Conservation (phyloP, 2,329 filamentous ascomycete species). For the Xylariaceae sp. region DNA sequence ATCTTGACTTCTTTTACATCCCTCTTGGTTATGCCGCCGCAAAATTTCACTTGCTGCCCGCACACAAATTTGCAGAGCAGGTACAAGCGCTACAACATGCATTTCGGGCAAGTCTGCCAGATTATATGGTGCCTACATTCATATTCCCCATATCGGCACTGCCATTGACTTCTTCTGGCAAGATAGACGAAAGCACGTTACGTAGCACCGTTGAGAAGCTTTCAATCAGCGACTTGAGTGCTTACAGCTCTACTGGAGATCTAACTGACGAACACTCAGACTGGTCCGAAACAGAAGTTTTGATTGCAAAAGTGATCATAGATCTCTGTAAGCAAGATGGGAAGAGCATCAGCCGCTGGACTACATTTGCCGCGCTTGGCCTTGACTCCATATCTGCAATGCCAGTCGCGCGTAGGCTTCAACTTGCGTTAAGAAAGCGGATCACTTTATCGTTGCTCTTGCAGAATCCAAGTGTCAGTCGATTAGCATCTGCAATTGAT, state of each 20-base stretch:
- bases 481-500: slow-evolving; percentile 45
- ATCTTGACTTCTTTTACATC: slow-evolving; percentile 68
- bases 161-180: slow-evolving; percentile 70
- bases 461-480: slow-evolving; percentile 61
- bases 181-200: slow-evolving; percentile 61
- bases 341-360: slow-evolving; percentile 54
- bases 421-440: slow-evolving; percentile 40
- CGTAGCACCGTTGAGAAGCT: slow-evolving; percentile 45
- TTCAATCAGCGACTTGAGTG: slow-evolving; percentile 41
- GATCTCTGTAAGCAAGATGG: slow-evolving; percentile 44
- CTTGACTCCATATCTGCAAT: slow-evolving; percentile 84
- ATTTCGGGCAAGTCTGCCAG: slow-evolving; percentile 56
- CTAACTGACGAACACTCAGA: slow-evolving; percentile 33
- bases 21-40: slow-evolving; percentile 31
- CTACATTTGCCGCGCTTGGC: slow-evolving; percentile 73
- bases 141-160: slow-evolving; percentile 66
- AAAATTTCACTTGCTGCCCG: slow-evolving; percentile 38
- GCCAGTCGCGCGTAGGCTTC: slow-evolving; percentile 56
- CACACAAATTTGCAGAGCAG: slow-evolving; percentile 28
- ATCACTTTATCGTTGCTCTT: slow-evolving; percentile 67
- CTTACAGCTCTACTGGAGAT: slow-evolving; percentile 30
- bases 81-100: slow-evolving; percentile 49
- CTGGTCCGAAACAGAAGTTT: slow-evolving; percentile 54
- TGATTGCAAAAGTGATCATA: slow-evolving; percentile 53
- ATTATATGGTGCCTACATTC: slow-evolving; percentile 75